Conservation (phyloP, 163 green algal species). For the Chlamydomonas reinhardtii region DNA sequence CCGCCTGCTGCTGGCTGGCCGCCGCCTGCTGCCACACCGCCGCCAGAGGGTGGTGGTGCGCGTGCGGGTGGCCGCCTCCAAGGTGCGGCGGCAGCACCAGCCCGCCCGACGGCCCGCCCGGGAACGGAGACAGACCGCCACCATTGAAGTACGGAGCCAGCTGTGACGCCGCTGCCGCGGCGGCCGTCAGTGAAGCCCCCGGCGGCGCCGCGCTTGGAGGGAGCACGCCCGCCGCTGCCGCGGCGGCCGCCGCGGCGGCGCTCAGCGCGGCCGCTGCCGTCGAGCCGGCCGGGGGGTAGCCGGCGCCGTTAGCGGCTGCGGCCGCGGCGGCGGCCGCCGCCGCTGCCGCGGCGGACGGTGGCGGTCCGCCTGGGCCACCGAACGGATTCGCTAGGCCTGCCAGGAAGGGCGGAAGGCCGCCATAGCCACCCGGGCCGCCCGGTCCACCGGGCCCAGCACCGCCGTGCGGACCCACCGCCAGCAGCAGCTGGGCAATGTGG, state of each 20-base stretch:
- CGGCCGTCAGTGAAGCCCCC: neutral
- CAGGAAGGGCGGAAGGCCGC: neutral
- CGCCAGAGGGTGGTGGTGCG: too few relatives aligned
- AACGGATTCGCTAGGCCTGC: neutral
- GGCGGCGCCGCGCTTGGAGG: neutral
- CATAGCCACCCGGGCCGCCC: neutral
- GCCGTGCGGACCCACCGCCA: neutral
- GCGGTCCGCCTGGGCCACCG: neutral
- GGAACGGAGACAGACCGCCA: neutral
- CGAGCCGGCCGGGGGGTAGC: neutral
- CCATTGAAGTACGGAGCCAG: slow-evolving; percentile 8
- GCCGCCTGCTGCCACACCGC: too few relatives aligned
- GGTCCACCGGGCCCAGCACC: neutral
- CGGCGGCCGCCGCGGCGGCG: neutral
- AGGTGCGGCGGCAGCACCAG: slow-evolving; percentile 16
- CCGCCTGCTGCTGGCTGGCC: too few relatives aligned
- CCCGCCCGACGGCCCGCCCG: neutral
- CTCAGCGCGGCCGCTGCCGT: neutral
- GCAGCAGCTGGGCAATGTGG: neutral
- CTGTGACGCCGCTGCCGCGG: slow-evolving; percentile 7
- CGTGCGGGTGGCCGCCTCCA: too few relatives aligned
- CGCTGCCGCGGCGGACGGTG: neutral
- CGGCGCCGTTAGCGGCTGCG: neutral
- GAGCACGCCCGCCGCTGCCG: slow-evolving; percentile 1
- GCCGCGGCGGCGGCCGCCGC: neutral